These are phyloP conservation scores for Termitomyces sp. DNA, from an alignment of 768 basidiomycete genomes.

Conservation along the genomic window DNA sequence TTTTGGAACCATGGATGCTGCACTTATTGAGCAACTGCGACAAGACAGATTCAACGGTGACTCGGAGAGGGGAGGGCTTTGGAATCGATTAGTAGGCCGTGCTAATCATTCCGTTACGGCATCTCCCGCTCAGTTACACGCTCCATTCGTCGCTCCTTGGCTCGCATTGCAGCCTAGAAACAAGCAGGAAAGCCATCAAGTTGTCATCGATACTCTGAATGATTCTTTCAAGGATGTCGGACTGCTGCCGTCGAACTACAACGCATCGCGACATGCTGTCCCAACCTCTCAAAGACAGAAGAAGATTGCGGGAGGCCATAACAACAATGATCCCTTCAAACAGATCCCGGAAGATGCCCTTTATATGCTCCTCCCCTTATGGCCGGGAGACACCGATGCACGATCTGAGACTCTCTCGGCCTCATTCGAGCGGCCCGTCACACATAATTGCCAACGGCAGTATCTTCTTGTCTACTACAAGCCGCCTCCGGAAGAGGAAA, in stretches of 20 bases:
- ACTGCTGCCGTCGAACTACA: conserved; percentile 48
- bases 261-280: conserved; percentile 24
- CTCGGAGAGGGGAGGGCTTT: conserved; percentile 17
- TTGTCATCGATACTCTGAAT: conserved; percentile 63
- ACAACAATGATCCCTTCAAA: conserved; percentile 44
- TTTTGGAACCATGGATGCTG: conserved; percentile 53
- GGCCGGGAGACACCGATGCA: conserved; percentile 69
- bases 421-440: conserved; percentile 26
- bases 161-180: conserved; percentile 56
- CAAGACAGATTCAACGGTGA: conserved; percentile 19
- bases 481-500: conserved; percentile 13
- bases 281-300: conserved; percentile 22
- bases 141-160: conserved; percentile 48
- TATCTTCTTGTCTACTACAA: conserved; percentile 83
- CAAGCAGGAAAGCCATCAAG: conserved; percentile 62
- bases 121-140: conserved; percentile 19
- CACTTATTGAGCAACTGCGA: conserved; percentile 39
- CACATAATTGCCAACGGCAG: conserved; percentile 48
- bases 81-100: conserved; percentile 19
- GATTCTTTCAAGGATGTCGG: conserved; percentile 80
- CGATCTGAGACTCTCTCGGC: conserved; percentile 20
- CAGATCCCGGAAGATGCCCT: conserved; percentile 62
- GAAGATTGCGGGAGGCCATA: conserved; percentile 19
- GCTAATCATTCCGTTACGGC: conserved; percentile 12
- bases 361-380: conserved; percentile 83